Conservation (phyloP, 2,329 filamentous ascomycete genomes). For the Coniochaeta sp. region DNA sequence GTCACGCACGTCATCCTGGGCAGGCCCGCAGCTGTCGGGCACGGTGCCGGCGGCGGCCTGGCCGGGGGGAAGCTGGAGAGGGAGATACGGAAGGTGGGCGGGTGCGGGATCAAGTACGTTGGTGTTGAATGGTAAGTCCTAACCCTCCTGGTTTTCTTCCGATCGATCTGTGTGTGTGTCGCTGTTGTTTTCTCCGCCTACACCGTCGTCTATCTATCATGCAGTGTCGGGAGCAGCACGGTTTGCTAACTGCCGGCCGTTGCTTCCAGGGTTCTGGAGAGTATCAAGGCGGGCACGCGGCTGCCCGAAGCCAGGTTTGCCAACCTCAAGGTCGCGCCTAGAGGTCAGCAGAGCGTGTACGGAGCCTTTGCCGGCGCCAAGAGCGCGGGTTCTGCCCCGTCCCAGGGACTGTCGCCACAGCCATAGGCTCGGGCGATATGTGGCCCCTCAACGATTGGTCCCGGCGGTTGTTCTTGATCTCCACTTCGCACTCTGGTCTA, state of each 20-base stretch:
- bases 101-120: slow-evolving; percentile 70
- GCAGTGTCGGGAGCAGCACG: background rate
- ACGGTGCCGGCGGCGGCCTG: slow-evolving; percentile 65
- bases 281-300: slow-evolving; percentile 67
- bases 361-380: slow-evolving; percentile 22
- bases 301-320: slow-evolving; percentile 69
- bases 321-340: slow-evolving; percentile 52
- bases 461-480: background rate
- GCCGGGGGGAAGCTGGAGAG: slow-evolving; percentile 73
- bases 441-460: background rate
- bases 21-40: slow-evolving; percentile 38
- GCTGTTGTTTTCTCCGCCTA: slow-evolving; percentile 4
- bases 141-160: background rate
- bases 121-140: slow-evolving; percentile 72
- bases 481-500: background rate
- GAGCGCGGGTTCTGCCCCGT: background rate
- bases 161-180: too few species aligned
- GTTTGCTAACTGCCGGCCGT: slow-evolving; percentile 1
- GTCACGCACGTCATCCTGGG: slow-evolving; percentile 87
- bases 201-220: slow-evolving; percentile 4
- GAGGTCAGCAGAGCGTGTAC: slow-evolving; percentile 59
- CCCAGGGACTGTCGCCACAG: background rate
- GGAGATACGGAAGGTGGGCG: slow-evolving; percentile 63
- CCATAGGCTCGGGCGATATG: background rate
- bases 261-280: slow-evolving; percentile 65